A percentile compares a stretch with the other conserved stretches of the same genome.
These are phyloP conservation scores for Mycena floridula DNA, from an alignment of 768 basidiomycete species.

Conservation along the genomic window DNA sequence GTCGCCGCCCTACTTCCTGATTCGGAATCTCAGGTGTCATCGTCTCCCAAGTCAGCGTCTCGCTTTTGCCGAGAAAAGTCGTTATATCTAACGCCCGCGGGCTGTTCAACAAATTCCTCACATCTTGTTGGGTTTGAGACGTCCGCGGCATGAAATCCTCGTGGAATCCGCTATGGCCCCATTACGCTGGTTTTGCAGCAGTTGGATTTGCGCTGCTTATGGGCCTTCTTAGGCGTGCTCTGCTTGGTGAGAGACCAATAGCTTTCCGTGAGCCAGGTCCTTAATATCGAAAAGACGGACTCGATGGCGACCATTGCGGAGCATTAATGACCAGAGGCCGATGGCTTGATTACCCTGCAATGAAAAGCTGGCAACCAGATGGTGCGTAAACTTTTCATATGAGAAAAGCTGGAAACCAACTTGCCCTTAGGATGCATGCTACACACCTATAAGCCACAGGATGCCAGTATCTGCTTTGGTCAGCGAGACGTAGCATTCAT, in stretches of 20 bases:
- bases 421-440: constrained; percentile 69
- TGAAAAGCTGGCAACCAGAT: constrained; percentile 82
- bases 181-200: constrained; percentile 35
- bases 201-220: constrained; percentile 33
- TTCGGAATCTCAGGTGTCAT: no score
- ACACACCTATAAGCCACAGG: constrained; percentile 50
- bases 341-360: constrained; percentile 69
- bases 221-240: constrained; percentile 26
- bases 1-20: no score
- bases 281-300: constrained; percentile 49
- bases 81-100: no score
- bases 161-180: constrained; percentile 42
- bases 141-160: background rate
- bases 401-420: constrained; percentile 1
- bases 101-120: no score
- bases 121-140: no score
- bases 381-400: constrained; percentile 56
- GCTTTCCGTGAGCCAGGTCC: background rate
- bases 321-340: constrained; percentile 65
- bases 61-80: no score
- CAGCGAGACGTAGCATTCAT: constrained; percentile 64
- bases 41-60: no score
- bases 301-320: constrained; percentile 72
- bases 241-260: background rate
- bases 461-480: constrained; percentile 49